Conservation (phyloP, 352 stramenopile species). For the Globisporangium camurandrum region DNA sequence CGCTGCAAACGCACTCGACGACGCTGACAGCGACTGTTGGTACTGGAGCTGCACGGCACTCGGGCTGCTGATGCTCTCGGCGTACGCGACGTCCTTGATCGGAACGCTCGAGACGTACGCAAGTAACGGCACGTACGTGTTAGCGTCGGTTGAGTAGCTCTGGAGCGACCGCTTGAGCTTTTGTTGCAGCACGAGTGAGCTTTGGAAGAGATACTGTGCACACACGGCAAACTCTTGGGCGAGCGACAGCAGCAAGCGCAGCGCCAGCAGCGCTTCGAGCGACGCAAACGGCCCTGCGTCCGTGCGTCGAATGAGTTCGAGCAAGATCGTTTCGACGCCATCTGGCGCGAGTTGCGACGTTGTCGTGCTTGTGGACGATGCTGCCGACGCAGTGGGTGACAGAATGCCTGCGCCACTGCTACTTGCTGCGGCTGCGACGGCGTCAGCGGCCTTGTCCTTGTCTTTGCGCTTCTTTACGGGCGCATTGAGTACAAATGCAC, state of each 20-base stretch:
- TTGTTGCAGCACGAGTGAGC: slow-evolving; percentile 12
- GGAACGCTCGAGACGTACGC: slow-evolving; percentile 54
- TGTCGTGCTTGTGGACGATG: neutral
- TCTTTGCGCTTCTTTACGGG: slow-evolving; percentile 27
- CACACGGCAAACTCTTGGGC: slow-evolving; percentile 40
- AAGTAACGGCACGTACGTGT: slow-evolving; percentile 50
- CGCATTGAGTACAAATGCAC: slow-evolving; percentile 3
- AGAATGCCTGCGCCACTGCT: neutral
- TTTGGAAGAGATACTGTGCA: slow-evolving; percentile 39
- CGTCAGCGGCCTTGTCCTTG: slow-evolving; percentile 17
- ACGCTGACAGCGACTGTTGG: slow-evolving; percentile 23
- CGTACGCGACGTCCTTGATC: slow-evolving; percentile 49
- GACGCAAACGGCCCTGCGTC: slow-evolving; percentile 19
- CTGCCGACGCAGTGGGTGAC: neutral
- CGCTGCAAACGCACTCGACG: slow-evolving; percentile 13
- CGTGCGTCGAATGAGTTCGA: slow-evolving; percentile 44
- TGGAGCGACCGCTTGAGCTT: slow-evolving; percentile 41
- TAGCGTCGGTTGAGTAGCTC: slow-evolving; percentile 34
- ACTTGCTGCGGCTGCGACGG: neutral
- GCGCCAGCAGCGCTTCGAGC: slow-evolving; percentile 32
- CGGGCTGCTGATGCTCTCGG: slow-evolving; percentile 21
- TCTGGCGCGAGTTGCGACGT: slow-evolving; percentile 13
- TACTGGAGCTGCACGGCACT: slow-evolving; percentile 14
- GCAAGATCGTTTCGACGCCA: slow-evolving; percentile 33
- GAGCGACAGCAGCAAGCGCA: slow-evolving; percentile 54